Evolutionary conservation across 2,329 filamentous ascomycete genomes (phyloP).

Genomic region (Trichoderma sp.): DNA sequence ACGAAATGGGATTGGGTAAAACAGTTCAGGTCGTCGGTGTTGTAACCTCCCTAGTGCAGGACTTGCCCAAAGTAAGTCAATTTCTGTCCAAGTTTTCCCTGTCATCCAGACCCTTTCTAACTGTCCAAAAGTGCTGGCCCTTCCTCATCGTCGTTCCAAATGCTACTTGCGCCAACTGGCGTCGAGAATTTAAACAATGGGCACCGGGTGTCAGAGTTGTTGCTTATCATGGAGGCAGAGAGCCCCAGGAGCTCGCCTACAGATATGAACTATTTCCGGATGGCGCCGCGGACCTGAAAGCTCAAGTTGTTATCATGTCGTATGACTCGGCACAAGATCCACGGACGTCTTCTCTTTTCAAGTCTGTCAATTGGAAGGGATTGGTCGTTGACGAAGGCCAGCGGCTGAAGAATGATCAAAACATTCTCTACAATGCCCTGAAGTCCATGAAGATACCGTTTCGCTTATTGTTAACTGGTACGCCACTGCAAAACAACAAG

Average conservation of each 20-base stretch:
- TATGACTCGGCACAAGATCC: constrained; percentile 85
- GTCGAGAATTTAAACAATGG: constrained; percentile 93
- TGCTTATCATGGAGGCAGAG: constrained; percentile 80
- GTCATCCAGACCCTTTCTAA: constrained; percentile 18
- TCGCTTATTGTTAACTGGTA: constrained; percentile 82
- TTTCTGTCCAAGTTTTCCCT: background rate
- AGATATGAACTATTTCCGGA: constrained; percentile 81
- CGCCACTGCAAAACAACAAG: constrained; percentile 92
- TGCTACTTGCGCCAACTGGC: constrained; percentile 95
- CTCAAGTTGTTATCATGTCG: constrained; percentile 90
- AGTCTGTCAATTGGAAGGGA: constrained; percentile 74
- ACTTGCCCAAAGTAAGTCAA: constrained; percentile 48
- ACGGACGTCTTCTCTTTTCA: constrained; percentile 63
- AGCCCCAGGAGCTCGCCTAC: constrained; percentile 72
- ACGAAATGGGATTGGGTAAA: constrained; percentile 98
- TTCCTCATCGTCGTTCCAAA: constrained; percentile 94
- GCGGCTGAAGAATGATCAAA: constrained; percentile 89
- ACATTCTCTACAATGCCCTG: constrained; percentile 73
- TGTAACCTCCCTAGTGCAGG: constrained; percentile 68
- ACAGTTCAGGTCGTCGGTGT: constrained; percentile 90
- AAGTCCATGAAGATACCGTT: constrained; percentile 74
- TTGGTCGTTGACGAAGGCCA: constrained; percentile 95
- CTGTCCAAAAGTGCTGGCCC: constrained; percentile 65
- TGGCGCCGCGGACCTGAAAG: constrained; percentile 65
- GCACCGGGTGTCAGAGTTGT: constrained; percentile 81